Base-by-base conservation (phyloP, 257 asterid genomes). In the Capsicum pubescens region DNA sequence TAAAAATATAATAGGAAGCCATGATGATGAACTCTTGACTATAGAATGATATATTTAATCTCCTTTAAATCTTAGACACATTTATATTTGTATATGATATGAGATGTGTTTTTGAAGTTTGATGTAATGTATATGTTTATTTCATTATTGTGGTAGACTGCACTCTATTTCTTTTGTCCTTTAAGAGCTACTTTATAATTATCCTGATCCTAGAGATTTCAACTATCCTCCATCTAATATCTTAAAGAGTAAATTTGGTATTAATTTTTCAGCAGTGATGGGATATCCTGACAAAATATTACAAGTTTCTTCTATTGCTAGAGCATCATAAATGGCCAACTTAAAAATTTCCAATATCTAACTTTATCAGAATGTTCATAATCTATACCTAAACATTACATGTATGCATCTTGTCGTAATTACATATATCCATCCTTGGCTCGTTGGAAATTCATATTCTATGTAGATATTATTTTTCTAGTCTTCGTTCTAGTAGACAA, bases 391-490 rank as follows among this genome's bases (percentile, higher is more conserved):
- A 35, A 8, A 52, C 12, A 26, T 54, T 26, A 21, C 48, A 54
- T 26, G 50, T 77, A 77, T 77, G 9, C 8, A 54, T 77, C 39
- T 52, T 54, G 63, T 15, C 54, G 9, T 77, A 44, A 26, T 52
- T 77, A 26, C 32, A 26, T 26, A 26, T 77, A 46, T 77, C 63
- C 63, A 0, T 32, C 64, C 64, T 77, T 77, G 81, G 12, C 19
- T 77, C 81, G 48, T 64, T 77, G 42, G 81, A 77, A 66, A 77
- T 21, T 74, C 81, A n/a, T 26, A 77, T 50, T 77, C 48, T 77
- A 52, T 77, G 81, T 64, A 54, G 81, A 77, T 50, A 12, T 15
- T 15, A 54, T 8, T 77, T 54, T 21, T 48, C 64, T 64, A 54
- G 48, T 77, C 81, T 26, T 14, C 64, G 14, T 52, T 35, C 54